A percentile compares a stretch with the other conserved stretches of the same genome.
These are phyloP conservation scores for Hondaea fermentalgiana DNA, from an alignment of 108 stramenopile species.

Conservation along the genomic window DNA sequence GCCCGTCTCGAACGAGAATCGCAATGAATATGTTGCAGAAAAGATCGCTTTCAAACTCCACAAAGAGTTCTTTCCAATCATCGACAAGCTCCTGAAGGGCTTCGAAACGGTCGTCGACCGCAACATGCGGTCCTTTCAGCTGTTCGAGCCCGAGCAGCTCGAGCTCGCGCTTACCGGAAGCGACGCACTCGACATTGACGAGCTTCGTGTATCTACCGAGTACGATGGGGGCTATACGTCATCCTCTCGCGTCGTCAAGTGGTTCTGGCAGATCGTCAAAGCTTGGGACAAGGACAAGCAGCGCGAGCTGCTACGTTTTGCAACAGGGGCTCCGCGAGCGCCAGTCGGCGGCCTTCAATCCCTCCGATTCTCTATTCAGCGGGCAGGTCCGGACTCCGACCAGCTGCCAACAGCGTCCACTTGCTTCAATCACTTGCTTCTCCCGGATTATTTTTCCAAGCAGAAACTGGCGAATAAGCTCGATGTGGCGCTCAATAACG, in stretches of 20 bases:
- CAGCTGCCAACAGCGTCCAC: not conserved
- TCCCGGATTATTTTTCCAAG: not conserved
- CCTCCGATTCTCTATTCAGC: not conserved
- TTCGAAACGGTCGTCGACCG: not conserved
- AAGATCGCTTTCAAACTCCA: not conserved
- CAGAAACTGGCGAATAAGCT: not conserved
- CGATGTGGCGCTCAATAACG: not conserved
- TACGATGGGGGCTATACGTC: not conserved
- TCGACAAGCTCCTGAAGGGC: not conserved
- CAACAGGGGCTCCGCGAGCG: not conserved
- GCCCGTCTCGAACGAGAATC: not conserved
- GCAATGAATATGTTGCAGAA: not conserved
- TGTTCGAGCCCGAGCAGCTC: not conserved
- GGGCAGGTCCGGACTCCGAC: not conserved
- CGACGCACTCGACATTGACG: not conserved
- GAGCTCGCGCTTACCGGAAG: not conserved
- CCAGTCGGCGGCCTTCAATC: not conserved
- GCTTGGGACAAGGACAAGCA: not conserved
- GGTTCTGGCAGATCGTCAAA: not conserved
- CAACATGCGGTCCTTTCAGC: not conserved
- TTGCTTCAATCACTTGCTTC: not conserved
- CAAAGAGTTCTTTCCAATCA: not conserved
- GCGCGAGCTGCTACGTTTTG: not conserved
- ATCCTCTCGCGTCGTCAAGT: not conserved
- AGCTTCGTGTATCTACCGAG: not conserved